Evolutionary conservation across 176 grass and related monocot genomes (phyloP).

Genomic region (Avena insularis): DNA sequence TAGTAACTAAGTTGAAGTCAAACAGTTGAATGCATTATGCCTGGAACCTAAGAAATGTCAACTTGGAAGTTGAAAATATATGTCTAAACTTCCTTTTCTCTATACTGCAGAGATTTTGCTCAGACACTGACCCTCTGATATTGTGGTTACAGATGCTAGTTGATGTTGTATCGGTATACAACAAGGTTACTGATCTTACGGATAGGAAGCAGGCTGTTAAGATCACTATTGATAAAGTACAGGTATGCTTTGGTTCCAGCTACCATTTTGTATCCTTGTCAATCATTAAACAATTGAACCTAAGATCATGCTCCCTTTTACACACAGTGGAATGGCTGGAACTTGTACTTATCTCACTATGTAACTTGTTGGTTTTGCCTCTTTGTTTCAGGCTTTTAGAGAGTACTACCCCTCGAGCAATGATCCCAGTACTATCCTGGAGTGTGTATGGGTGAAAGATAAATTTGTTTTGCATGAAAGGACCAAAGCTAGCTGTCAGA

Average conservation of each 20-base stretch:
- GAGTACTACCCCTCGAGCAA: slow-evolving; percentile 62
- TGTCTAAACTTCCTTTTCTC: slow-evolving; percentile 24
- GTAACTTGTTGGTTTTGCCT: neutral
- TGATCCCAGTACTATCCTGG: slow-evolving; percentile 38
- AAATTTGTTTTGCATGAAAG: slow-evolving; percentile 71
- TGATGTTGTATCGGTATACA: slow-evolving; percentile 78
- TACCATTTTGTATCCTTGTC: slow-evolving; percentile 18
- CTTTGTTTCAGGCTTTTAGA: slow-evolving; percentile 62
- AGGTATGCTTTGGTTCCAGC: slow-evolving; percentile 56
- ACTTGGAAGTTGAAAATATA: slow-evolving; percentile 35
- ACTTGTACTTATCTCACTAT: slow-evolving; percentile 1
- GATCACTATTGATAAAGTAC: slow-evolving; percentile 68
- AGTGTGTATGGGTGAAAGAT: slow-evolving; percentile 75
- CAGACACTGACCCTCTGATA: slow-evolving; percentile 19
- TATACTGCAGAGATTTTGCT: slow-evolving; percentile 29
- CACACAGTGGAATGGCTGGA: slow-evolving; percentile 8
- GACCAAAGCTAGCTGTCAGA: slow-evolving; percentile 40
- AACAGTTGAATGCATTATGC: neutral
- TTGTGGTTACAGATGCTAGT: slow-evolving; percentile 68
- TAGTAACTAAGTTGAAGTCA: neutral
- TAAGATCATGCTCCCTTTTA: slow-evolving; percentile 19
- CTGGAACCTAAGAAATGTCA: slow-evolving; percentile 15
- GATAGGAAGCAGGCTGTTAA: slow-evolving; percentile 80
- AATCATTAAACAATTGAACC: neutral
- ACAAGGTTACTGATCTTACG: slow-evolving; percentile 75